Evolutionary conservation across 208 protist genomes (phyloP), one percentile per base, ranked within the genome.

Genomic region (Leishmania lainsoni): DNA sequence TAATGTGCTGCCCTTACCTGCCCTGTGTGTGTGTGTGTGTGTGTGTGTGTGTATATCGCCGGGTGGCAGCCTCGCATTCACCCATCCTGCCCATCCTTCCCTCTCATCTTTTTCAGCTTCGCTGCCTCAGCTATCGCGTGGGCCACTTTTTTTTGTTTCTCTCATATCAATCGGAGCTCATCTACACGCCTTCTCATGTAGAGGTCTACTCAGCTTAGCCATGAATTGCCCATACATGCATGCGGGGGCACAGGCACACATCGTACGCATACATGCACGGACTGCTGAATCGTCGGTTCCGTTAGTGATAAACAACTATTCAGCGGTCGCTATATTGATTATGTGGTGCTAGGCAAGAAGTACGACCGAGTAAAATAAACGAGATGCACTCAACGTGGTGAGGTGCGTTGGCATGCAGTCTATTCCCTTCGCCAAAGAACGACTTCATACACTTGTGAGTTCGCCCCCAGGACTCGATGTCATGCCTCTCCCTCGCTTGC

Each of bases 271-370:
- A 73, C 48, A 51, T 29, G 39, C 29, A 52, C 39, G 69, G 42
- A 17, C 16, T 71, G 14, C 16, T 48, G 66, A 39, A 39, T 42
- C 5, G 8, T 42, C 9, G 66, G 20, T n/a, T 22, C 39, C 20
- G 32, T 17, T 42, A n/a, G 29, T 9, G 22, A 5, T 14, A 51
- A 73, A 48, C 9, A 51, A 51, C 54, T 32, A 73, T 16, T 26
- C 69, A 73, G 45, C 69, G 12, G 69, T 35, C 2, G 9, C 52
- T 73, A 73, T 51, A 73, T 3, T 73, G 69, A 73, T 73, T 48
- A 35, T 73, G 5, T n/a, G 69, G 12, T 5, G 12, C 3, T 54
- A 35, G 10, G 22, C 48, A 51, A 52, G 45, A n/a, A n/a, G n/a
- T n/a, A n/a, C n/a, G n/a, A n/a, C n/a, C n/a, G n/a, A n/a, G n/a